Evolutionary conservation across 208 protist genomes (phyloP).

Genomic region (Trypanosoma congolense): DNA sequence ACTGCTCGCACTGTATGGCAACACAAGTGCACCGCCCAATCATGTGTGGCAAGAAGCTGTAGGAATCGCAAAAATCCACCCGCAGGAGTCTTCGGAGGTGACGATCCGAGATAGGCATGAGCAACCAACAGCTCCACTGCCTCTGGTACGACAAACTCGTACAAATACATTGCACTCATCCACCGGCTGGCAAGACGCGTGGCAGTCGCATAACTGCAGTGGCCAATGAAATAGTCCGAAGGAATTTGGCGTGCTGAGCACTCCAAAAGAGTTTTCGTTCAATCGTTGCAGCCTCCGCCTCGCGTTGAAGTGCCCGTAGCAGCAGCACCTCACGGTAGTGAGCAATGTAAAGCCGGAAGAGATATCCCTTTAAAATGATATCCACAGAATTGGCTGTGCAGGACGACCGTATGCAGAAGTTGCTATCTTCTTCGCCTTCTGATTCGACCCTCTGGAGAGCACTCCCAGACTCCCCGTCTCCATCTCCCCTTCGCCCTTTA

Average conservation of each 20-base stretch:
- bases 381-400: constrained; percentile 74
- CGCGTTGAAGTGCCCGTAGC: constrained; percentile 62
- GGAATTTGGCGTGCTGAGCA: constrained; percentile 79
- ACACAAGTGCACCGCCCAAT: constrained; percentile 68
- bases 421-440: constrained; percentile 3
- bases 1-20: constrained; percentile 62
- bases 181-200: constrained; percentile 77
- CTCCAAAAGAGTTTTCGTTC: constrained; percentile 84
- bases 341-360: constrained; percentile 84
- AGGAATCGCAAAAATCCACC: constrained; percentile 79
- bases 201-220: constrained; percentile 68
- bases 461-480: constrained; percentile 2
- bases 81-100: constrained; percentile 53
- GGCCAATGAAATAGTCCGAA: constrained; percentile 67
- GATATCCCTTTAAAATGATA: constrained; percentile 71
- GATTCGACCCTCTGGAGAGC: constrained; percentile 10
- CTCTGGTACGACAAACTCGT: constrained; percentile 78
- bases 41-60: constrained; percentile 67
- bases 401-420: constrained; percentile 36
- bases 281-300: constrained; percentile 59
- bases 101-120: constrained; percentile 54
- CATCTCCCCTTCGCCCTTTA: neutral
- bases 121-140: constrained; percentile 81
- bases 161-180: constrained; percentile 70
- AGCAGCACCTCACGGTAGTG: constrained; percentile 86